These are phyloP conservation scores for Graphium sp. DNA, from an alignment of 2,329 filamentous ascomycete genomes.

Conservation along the genomic window DNA sequence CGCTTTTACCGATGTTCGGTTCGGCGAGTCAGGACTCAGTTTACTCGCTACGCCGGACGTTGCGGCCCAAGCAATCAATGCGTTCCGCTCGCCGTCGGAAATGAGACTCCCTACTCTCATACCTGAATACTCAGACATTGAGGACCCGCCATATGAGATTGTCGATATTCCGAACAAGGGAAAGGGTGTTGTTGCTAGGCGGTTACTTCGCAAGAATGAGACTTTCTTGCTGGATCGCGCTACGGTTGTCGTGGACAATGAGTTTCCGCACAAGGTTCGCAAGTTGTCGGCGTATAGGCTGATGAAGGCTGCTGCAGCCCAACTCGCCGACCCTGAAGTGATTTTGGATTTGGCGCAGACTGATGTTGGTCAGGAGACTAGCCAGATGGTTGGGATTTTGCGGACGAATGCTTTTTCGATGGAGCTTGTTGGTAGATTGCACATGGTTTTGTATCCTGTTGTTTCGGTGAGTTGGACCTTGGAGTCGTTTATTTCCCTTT, in stretches of 20 bases:
- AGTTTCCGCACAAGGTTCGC: background rate
- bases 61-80: constrained; percentile 12
- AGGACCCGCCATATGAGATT: constrained; percentile 12
- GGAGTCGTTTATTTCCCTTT: background rate
- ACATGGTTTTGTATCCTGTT: constrained; percentile 13
- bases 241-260: background rate
- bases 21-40: constrained; percentile 13
- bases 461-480: constrained; percentile 9
- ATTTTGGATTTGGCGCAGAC: constrained; percentile 12
- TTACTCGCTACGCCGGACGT: constrained; percentile 16
- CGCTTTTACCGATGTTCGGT: no score
- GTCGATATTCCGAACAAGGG: constrained; percentile 13
- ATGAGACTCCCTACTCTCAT: no score
- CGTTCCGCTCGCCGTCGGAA: constrained; percentile 8
- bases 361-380: constrained; percentile 4
- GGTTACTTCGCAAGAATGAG: constrained; percentile 11
- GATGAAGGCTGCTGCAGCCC: constrained; percentile 1
- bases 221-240: constrained; percentile 3
- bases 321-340: constrained; percentile 2
- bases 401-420: constrained; percentile 3
- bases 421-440: constrained; percentile 7
- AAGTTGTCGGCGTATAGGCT: background rate
- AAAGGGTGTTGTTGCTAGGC: constrained; percentile 15
- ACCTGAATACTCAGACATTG: no score
- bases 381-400: constrained; percentile 2